phyloP scores from a whole-genome alignment of 805 yeast genomes.

The Monosporozyma aerobia region DNA sequence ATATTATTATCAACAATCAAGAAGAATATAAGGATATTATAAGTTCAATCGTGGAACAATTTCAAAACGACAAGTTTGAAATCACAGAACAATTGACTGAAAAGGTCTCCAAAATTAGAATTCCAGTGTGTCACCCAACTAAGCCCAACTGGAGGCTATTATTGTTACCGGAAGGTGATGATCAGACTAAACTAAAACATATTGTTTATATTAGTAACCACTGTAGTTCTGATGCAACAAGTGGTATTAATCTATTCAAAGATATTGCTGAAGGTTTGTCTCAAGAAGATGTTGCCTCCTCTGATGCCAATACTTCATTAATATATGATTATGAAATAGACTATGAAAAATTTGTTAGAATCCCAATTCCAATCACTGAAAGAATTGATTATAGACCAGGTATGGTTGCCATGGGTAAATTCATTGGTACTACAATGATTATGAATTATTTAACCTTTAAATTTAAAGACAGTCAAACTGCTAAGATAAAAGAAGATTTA shows the following conservation, averaged over 20 bases:
- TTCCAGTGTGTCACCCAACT: constrained; percentile 11
- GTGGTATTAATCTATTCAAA: constrained; percentile 15
- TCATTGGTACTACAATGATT: constrained; percentile 9
- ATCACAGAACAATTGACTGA: constrained; percentile 10
- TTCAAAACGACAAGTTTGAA: constrained; percentile 7
- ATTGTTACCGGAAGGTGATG: constrained; percentile 7
- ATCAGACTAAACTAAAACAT: background rate
- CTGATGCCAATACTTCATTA: background rate
- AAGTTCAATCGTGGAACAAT: constrained; percentile 6
- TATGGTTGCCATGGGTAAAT: constrained; percentile 7
- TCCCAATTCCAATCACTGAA: constrained; percentile 19
- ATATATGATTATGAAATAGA: constrained; percentile 15
- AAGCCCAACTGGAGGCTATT: constrained; percentile 22
- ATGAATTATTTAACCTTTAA: constrained; percentile 11
- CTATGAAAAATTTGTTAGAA: constrained; percentile 5
- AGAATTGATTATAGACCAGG: constrained; percentile 14
- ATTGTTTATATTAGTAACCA: constrained; percentile 18
- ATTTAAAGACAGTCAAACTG: constrained; percentile 3
- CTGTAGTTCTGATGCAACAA: constrained; percentile 19
- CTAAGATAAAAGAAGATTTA: constrained; percentile 3
- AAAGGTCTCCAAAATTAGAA: constrained; percentile 8
- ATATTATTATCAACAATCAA: constrained; percentile 19
- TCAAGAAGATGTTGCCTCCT: background rate
- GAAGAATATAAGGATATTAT: constrained; percentile 10
- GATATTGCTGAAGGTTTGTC: constrained; percentile 12